Conservation (phyloP, 371 early-diverging fungal species). For the Furculomyces boomerangus region DNA sequence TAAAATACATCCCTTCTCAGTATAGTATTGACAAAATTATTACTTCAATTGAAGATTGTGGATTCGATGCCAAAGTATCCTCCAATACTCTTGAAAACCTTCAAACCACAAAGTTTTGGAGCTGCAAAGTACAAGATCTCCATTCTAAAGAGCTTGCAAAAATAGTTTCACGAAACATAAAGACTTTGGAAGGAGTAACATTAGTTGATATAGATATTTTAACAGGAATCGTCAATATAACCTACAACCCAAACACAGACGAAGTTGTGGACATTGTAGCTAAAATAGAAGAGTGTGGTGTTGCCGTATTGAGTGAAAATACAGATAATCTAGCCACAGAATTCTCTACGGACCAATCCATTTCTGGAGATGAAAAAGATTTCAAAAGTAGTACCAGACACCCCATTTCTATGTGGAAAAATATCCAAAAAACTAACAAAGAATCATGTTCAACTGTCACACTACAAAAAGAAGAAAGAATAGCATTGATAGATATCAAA, state of each 20-base stretch:
- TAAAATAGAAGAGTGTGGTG: not conserved
- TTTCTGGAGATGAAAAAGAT: not conserved
- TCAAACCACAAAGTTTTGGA: not conserved
- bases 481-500: conserved; percentile 23
- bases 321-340: not conserved
- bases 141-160: not conserved
- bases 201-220: not conserved
- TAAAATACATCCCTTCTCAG: conserved; percentile 14
- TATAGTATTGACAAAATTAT: conserved; percentile 8
- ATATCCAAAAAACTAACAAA: not conserved
- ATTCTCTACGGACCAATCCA: not conserved
- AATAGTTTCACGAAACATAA: not conserved
- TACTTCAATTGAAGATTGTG: conserved; percentile 43
- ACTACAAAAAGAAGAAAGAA: not conserved
- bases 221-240: not conserved
- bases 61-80: conserved; percentile 5
- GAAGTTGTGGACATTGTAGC: not conserved
- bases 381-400: not conserved
- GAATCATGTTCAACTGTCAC: not conserved
- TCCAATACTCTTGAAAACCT: not conserved
- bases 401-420: not conserved
- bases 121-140: conserved; percentile 4
- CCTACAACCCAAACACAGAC: not conserved
- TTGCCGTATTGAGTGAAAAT: not conserved
- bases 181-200: not conserved